Evolutionary conservation across 208 protist species (phyloP), one percentile per base, ranked within the genome.

Genomic region (Trypanosoma vivax): DNA sequence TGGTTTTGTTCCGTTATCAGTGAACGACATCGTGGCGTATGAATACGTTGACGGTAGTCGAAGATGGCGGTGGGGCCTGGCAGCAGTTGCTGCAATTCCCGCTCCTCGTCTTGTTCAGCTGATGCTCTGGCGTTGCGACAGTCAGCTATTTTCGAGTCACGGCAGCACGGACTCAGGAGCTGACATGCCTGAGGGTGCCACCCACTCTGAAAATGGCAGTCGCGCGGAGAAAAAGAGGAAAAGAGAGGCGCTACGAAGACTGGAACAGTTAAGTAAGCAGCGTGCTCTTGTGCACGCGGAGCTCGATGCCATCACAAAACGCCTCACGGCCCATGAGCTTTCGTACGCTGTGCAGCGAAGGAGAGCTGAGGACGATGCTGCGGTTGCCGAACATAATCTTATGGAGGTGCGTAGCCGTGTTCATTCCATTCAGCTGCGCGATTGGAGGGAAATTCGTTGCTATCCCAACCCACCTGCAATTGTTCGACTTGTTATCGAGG

Each of bases 381-480:
- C 38, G 18, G 46, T 46, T 5, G 67, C 67, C 18, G 60, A 63
- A 43, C 37, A 33, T 5, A 64, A 37, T 24, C 48, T 76, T 27
- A 19, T 28, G 2, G 62, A 76, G 28, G 69, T 52, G 39, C 52
- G 50, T 6, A 25, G 25, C 25, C 59, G 60, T 25, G 60, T 83
- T 46, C 46, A 37, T n/a, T 55, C 60, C 35, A 50, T 83, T 42
- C 38, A 66, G 0, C 60, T 67, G 42, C 21, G 64, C 3, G 76
- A 83, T 56, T 83, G 76, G 72, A 65, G 76, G 7, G 70, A 83
- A 46, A 73, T 77, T 40, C 76, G 76, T 4, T 68, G 59, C 34
- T 83, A 83, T 60, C 60, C 51, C 37, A 77, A 69, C 23, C 76
- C 76, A n/a, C 76, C 76, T 5, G 56, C 49, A n/a, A 67, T 76